Evolutionary conservation across 106 monocot genomes (phyloP).

Genomic region (Acorus calamus): DNA sequence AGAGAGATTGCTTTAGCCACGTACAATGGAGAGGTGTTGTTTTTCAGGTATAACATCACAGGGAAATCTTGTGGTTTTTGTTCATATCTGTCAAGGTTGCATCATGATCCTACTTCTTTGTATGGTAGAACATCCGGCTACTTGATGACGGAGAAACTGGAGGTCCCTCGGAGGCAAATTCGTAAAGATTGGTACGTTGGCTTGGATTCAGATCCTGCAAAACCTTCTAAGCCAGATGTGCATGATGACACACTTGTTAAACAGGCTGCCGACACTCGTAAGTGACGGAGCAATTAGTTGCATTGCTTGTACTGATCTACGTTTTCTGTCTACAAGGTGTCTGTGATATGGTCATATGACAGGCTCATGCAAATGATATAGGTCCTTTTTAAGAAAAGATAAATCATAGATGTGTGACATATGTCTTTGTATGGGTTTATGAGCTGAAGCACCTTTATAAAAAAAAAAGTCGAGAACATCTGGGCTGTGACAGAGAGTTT

Average conservation of each 20-base stretch:
- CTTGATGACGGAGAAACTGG: slow-evolving; percentile 90
- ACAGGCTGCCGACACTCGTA: slow-evolving; percentile 45
- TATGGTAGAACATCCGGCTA: slow-evolving; percentile 76
- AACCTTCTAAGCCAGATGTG: slow-evolving; percentile 90
- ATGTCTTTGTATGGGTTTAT: too few relatives aligned
- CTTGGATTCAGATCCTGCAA: slow-evolving; percentile 68
- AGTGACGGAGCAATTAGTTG: neutral
- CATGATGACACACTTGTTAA: slow-evolving; percentile 54
- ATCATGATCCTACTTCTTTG: slow-evolving; percentile 8
- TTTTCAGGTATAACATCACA: slow-evolving; percentile 56
- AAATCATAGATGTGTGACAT: too few relatives aligned
- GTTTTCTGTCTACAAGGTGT: too few relatives aligned
- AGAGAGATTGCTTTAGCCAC: slow-evolving; percentile 90
- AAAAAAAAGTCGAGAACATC: too few relatives aligned
- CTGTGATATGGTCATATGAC: too few relatives aligned
- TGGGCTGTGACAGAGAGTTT: too few relatives aligned
- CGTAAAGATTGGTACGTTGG: slow-evolving; percentile 90
- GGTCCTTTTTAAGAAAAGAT: too few relatives aligned
- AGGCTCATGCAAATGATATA: too few relatives aligned
- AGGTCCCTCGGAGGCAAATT: slow-evolving; percentile 91
- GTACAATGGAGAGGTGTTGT: slow-evolving; percentile 91
- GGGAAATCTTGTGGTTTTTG: neutral
- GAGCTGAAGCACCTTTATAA: too few relatives aligned
- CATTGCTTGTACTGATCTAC: too few relatives aligned
- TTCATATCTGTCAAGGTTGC: too few relatives aligned